A percentile compares a stretch with the other conserved stretches of the same genome.
These are phyloP conservation scores for Cryptomeria japonica DNA, from an alignment of 75 land plant species.

Conservation along the genomic window DNA sequence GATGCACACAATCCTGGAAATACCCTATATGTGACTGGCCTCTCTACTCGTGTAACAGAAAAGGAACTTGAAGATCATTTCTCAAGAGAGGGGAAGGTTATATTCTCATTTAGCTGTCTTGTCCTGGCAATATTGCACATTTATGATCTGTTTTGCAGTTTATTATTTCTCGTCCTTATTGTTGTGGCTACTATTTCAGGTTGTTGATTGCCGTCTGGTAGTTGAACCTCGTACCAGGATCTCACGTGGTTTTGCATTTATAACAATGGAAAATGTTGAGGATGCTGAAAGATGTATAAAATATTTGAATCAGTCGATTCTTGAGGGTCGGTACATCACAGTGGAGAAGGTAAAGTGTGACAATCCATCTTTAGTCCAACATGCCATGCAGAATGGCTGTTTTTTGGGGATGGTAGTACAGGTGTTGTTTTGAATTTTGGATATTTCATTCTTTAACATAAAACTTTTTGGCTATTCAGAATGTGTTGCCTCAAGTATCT, in stretches of 20 bases:
- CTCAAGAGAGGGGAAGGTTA: constrained; percentile 81
- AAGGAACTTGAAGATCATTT: constrained; percentile 75
- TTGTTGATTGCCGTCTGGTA: constrained; percentile 69
- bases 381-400: constrained; percentile 5
- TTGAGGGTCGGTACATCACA: constrained; percentile 94
- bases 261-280: constrained; percentile 78
- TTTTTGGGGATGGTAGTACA: constrained; percentile 5
- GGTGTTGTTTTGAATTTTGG: background rate
- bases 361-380: constrained; percentile 1
- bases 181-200: constrained; percentile 35
- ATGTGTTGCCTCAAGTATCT: constrained; percentile 57
- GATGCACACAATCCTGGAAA: constrained; percentile 68
- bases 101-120: background rate
- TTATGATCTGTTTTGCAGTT: background rate
- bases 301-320: constrained; percentile 80
- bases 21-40: constrained; percentile 83
- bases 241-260: constrained; percentile 95
- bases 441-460: constrained; percentile 35
- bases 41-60: constrained; percentile 71
- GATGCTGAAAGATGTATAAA: constrained; percentile 93
- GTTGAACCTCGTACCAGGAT: constrained; percentile 86
- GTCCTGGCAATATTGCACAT: background rate
- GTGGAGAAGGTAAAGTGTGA: constrained; percentile 79
- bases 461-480: constrained; percentile 82
- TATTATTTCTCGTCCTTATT: background rate